Evolutionary conservation across 768 basidiomycete species (phyloP), one percentile per base, ranked within the genome.

Genomic region (Vishniacozyma victoriae): DNA sequence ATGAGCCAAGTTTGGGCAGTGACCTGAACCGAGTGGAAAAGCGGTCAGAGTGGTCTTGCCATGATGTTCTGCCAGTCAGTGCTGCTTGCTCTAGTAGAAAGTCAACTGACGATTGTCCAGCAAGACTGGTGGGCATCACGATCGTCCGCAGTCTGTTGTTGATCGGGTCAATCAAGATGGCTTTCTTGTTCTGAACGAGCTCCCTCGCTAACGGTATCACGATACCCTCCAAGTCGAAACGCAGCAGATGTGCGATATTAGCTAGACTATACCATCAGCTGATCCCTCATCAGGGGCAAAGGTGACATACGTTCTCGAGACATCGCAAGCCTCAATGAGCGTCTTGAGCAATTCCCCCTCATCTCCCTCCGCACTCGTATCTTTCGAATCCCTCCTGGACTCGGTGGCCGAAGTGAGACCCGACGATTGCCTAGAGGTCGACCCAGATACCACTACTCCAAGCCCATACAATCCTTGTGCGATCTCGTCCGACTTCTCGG

Each of bases 151-250:
- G 71, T 37, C 83, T 80, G 3, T 72, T 74, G 60, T 90, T 86
- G 25, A 97, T 81, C 15, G 82, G 79, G 54, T 96, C 91, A 35
- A 95, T 84, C 22, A 97, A 76, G 59, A 88, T 88, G 4, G 89
- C 93, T 62, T 87, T 80, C 44, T 87, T 79, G 72, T 91, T 90
- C 50, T 87, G 83, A 24, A 96, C 86, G 24, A 99, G 77, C 80
- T 90, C 90, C 15, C 88, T 81, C 7, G 93, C 92, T n/a, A 86
- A 81, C 0, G 90, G 87, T 62, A 86, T 87, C 0, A 93, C 78
- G 59, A 93, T 87, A 0, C 52, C 59, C n/a, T 70, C 64, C 15
- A 73, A 56, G 40, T 71, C 66, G 37, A 60, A 65, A 1, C 62
- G 59, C 0, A 71, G 54, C 3, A 57, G 24, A 44, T 64, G 62